Percentiles rank a stretch among this genome's conserved stretches.
Evolutionary conservation across 768 basidiomycete genomes (phyloP).

Genomic region (Leccinum variicolor): DNA sequence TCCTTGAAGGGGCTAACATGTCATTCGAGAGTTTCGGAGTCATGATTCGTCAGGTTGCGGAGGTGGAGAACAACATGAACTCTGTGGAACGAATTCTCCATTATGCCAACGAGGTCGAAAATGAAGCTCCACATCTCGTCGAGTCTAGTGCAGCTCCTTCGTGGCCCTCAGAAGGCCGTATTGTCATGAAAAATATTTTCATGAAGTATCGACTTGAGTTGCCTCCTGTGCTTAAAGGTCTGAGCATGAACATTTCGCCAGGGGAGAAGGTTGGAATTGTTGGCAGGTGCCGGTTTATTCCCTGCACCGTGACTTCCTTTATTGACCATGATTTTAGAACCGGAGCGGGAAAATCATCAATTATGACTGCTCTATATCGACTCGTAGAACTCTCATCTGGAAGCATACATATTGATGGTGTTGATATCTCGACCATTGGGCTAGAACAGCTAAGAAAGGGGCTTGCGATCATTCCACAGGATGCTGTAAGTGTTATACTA

Average conservation of each 20-base stretch:
- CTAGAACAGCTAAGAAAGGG: conserved; percentile 65
- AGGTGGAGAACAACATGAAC: conserved; percentile 94
- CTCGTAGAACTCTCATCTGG: conserved; percentile 79
- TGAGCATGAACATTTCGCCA: conserved; percentile 63
- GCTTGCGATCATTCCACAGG: conserved; percentile 82
- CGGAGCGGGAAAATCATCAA: conserved; percentile 88
- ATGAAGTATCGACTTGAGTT: conserved; percentile 85
- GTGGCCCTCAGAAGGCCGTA: conserved; percentile 75
- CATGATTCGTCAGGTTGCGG: conserved; percentile 74
- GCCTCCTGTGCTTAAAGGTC: conserved; percentile 79
- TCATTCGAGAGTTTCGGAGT: conserved; percentile 55
- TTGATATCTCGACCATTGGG: conserved; percentile 85
- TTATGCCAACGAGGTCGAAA: conserved; percentile 79
- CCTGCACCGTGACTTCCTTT: conserved; percentile 4
- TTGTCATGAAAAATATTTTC: conserved; percentile 73
- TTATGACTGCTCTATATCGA: conserved; percentile 86
- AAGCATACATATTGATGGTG: conserved; percentile 74
- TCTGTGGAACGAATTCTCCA: conserved; percentile 85
- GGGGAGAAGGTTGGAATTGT: conserved; percentile 94
- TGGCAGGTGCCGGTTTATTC: conserved; percentile 42
- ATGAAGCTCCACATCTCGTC: conserved; percentile 72
- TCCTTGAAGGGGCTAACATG: neutral
- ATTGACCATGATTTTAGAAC: conserved; percentile 41
- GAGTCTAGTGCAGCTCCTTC: conserved; percentile 55
- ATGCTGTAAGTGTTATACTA: conserved; percentile 32